phyloP scores from a whole-genome alignment of 2,329 filamentous ascomycete genomes.

The Hortaea werneckii region DNA sequence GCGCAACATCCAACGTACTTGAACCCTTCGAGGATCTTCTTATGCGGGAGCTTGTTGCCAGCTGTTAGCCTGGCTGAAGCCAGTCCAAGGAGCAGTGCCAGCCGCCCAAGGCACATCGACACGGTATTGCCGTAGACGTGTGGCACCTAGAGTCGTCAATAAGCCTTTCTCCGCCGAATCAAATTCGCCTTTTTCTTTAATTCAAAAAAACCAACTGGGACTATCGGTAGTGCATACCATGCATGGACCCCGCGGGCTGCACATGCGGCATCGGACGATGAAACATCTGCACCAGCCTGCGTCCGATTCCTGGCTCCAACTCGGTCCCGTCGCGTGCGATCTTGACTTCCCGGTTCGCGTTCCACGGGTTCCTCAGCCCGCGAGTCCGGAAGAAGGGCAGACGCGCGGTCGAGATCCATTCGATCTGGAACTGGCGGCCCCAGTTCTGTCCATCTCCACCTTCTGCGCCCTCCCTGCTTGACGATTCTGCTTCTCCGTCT shows the following conservation, averaged over 20 bases:
- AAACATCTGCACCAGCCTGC: constrained; percentile 68
- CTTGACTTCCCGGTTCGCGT: constrained; percentile 89
- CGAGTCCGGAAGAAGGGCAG: constrained; percentile 83
- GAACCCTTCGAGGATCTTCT: no score
- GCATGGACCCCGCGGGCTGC: background rate
- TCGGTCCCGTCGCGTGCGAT: constrained; percentile 93
- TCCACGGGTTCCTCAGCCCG: constrained; percentile 86
- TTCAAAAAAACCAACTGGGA: background rate
- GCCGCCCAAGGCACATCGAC: no score
- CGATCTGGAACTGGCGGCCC: constrained; percentile 83
- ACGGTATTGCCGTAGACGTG: no score
- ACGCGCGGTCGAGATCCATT: constrained; percentile 76
- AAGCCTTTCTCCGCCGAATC: no score
- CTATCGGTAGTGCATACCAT: background rate
- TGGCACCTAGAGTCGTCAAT: no score
- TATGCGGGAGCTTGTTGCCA: no score
- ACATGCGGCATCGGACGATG: constrained; percentile 3
- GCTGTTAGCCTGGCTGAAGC: no score
- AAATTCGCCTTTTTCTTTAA: no score
- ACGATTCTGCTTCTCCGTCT: constrained; percentile 22
- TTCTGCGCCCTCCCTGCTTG: constrained; percentile 23
- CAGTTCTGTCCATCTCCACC: constrained; percentile 51
- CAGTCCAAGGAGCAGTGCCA: no score
- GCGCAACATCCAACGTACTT: no score
- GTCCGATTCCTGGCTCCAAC: constrained; percentile 72